A percentile compares a stretch with the other conserved stretches of the same genome.
phyloP scores from a whole-genome alignment of 75 land plant genomes.

The Chamaecyparis obtusa region DNA sequence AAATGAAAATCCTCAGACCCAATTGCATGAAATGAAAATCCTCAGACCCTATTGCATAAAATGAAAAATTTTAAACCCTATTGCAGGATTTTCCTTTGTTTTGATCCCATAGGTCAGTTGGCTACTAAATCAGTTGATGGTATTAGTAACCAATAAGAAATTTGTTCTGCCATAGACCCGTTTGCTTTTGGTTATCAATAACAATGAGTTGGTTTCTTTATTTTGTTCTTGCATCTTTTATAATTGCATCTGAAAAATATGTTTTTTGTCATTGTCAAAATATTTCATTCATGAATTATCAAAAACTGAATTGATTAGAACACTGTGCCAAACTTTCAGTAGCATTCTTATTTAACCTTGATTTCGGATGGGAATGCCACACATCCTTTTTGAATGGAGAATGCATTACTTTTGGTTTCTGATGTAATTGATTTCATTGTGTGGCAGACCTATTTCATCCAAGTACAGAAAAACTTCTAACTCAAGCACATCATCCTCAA shows the following conservation, averaged over 20 bases:
- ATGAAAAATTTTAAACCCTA: no score
- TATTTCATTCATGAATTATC: not conserved
- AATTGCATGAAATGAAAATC: not conserved
- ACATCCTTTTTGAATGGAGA: not conserved
- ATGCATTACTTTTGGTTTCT: constrained; percentile 6
- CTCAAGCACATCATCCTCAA: constrained; percentile 9
- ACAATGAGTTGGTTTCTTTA: not conserved
- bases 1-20: not conserved
- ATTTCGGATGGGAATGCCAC: not conserved
- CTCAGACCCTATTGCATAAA: no score
- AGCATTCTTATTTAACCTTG: not conserved
- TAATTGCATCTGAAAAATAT: not conserved
- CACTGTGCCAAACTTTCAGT: not conserved
- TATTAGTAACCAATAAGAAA: not conserved
- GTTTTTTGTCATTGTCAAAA: not conserved
- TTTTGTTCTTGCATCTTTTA: not conserved
- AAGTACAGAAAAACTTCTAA: not conserved
- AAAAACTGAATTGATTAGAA: not conserved
- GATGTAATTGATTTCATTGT: not conserved
- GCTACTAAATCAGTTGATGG: not conserved
- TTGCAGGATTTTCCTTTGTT: not conserved
- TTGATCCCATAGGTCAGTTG: not conserved
- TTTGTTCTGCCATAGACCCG: not conserved
- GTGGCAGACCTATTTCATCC: constrained; percentile 1
- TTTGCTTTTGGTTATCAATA: not conserved